Base-by-base conservation (phyloP, 176 grass and related monocot genomes). In the Cenchrus americanus region DNA sequence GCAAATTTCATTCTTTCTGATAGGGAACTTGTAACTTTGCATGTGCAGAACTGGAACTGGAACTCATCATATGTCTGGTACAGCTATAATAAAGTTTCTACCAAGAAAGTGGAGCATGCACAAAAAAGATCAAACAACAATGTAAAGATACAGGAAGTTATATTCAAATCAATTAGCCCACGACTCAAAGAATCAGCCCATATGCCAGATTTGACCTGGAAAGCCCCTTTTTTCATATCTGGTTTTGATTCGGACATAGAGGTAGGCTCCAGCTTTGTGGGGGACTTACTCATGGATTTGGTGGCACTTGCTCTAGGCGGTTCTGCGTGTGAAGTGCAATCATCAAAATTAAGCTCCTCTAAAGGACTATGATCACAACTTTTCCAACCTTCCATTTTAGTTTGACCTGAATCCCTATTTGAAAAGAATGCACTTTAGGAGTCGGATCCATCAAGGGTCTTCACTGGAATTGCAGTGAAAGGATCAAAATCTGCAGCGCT, bases 171-270 rank as follows among this genome's bases (percentile, higher is more conserved):
- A 4, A 97, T 91, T 26, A 97, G 81, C 52, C 95, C 95, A 66
- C 90, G 90, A 73, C 78, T 97, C 92, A 97, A 86, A 64, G 95
- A 92, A 69, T 97, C 95, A 1, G 95, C 95, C 95, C 95, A 97
- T 76, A 97, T 86, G 68, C 71, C 57, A 50, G 92, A 97, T 75
- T 94, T 97, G 71, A 88, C 87, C 84, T 91, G 84, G 88, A 94
- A 89, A 30, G 42, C 58, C 37, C 86, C 81, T 76, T 91, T 89
- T 66, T 83, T 91, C 19, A 34, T 19, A 83, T 66, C 48, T 73
- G 84, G 13, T 49, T 75, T 86, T 70, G 89, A 79, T 80, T 77
- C 61, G 66, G 73, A 40, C 44, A 77, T 13, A 11, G 77, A 73
- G 17, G 54, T 37, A 4, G 84, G 74, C 22, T 82, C 75, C 32